Evolutionary conservation across 345 rosid species (phyloP).

Genomic region (Dimocarpus longan): DNA sequence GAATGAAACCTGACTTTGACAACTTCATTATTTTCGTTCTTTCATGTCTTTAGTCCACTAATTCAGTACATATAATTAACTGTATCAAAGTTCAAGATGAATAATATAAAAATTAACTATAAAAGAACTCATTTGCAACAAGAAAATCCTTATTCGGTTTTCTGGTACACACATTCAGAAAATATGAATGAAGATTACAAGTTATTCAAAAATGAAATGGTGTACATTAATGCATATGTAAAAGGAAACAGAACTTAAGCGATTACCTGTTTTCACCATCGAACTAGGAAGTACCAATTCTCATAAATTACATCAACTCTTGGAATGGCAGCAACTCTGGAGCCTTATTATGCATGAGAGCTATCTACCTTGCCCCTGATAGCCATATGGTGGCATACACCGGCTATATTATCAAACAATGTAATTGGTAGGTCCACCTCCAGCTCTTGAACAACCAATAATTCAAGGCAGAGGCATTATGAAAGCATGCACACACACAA

Average conservation of each 20-base stretch:
- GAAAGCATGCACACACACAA: conserved; percentile 20
- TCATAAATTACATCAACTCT: conserved; percentile 25
- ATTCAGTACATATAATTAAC: no score
- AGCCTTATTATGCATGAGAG: conserved; percentile 38
- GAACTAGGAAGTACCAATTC: conserved; percentile 9
- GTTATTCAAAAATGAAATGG: not conserved
- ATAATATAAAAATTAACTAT: not conserved
- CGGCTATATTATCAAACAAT: not conserved
- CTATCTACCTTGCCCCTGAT: conserved; percentile 5
- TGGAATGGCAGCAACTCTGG: conserved; percentile 33
- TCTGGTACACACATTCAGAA: conserved; percentile 4
- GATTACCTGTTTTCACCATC: conserved; percentile 23
- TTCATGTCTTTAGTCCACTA: no score
- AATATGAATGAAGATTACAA: conserved; percentile 7
- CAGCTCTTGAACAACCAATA: conserved; percentile 14
- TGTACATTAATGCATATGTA: not conserved
- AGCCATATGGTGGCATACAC: conserved; percentile 2
- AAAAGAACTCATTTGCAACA: not conserved
- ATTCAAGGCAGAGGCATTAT: conserved; percentile 14
- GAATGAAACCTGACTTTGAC: not conserved
- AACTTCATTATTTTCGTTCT: no score
- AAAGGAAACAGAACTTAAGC: not conserved
- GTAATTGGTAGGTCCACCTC: conserved; percentile 3
- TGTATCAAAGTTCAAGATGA: not conserved
- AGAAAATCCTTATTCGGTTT: conserved; percentile 2